These are phyloP conservation scores for Penicillium samsonianum DNA, from an alignment of 495 filamentous ascomycete species.

Conservation along the genomic window DNA sequence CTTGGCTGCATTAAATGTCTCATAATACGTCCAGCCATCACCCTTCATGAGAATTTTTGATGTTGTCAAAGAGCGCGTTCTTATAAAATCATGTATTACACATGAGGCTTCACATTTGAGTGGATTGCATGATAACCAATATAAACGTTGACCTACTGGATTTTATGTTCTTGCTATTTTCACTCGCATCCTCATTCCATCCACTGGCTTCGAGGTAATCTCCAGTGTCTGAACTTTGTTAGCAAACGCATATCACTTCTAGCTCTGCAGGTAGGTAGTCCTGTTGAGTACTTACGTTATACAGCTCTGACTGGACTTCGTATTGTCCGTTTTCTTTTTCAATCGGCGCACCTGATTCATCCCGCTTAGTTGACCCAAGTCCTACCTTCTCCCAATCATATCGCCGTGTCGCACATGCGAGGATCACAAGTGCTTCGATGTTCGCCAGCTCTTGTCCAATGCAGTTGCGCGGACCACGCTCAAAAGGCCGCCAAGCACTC, in stretches of 20 bases:
- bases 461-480: conserved; percentile 50
- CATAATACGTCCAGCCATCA: background rate
- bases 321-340: conserved; percentile 42
- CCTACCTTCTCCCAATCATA: conserved; percentile 39
- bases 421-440: conserved; percentile 42
- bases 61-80: background rate
- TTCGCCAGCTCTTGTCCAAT: conserved; percentile 53
- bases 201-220: conserved; percentile 24
- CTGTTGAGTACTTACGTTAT: conserved; percentile 35
- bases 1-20: conserved; percentile 6
- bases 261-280: background rate
- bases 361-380: conserved; percentile 34
- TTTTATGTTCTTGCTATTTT: background rate
- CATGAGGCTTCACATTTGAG: background rate
- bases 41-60: background rate
- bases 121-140: background rate
- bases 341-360: conserved; percentile 23
- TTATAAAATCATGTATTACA: too few relatives aligned
- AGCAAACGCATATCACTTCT: background rate
- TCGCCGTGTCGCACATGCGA: conserved; percentile 39
- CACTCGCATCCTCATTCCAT: conserved; percentile 28
- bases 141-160: too few relatives aligned
- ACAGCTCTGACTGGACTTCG: conserved; percentile 43
- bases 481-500: conserved; percentile 48
- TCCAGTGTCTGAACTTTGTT: conserved; percentile 15